phyloP scores from a whole-genome alignment of 108 stramenopile genomes.

The Cyclostephanos invisitatus region DNA sequence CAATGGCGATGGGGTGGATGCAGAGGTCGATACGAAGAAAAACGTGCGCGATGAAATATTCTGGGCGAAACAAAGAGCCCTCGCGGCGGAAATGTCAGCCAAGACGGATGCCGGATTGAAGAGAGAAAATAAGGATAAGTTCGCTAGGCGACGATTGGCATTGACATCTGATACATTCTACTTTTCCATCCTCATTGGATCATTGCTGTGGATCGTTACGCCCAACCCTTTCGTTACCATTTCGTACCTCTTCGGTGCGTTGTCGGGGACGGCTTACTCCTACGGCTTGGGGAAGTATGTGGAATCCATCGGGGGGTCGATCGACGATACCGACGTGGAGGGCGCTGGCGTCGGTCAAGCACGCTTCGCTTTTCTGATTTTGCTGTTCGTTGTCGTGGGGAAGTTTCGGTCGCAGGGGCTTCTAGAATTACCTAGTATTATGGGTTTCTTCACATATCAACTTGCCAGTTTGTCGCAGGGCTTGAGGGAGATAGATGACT shows the following conservation, averaged over 20 bases:
- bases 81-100: slow-evolving; percentile 62
- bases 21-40: slow-evolving; percentile 23
- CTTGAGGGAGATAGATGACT: slow-evolving; percentile 64
- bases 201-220: slow-evolving; percentile 58
- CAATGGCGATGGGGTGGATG: slow-evolving; percentile 10
- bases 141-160: slow-evolving; percentile 50
- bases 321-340: slow-evolving; percentile 55
- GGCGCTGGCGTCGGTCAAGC: slow-evolving; percentile 86
- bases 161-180: slow-evolving; percentile 70
- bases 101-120: slow-evolving; percentile 31
- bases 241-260: slow-evolving; percentile 77
- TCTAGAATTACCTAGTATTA: slow-evolving; percentile 70
- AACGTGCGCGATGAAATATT: slow-evolving; percentile 49
- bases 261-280: slow-evolving; percentile 75
- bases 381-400: slow-evolving; percentile 78
- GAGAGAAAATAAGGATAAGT: slow-evolving; percentile 56
- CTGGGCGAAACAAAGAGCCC: slow-evolving; percentile 70
- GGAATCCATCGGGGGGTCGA: slow-evolving; percentile 71
- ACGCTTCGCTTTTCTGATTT: slow-evolving; percentile 83
- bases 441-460: slow-evolving; percentile 90
- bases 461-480: slow-evolving; percentile 75
- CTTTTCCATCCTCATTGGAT: slow-evolving; percentile 67
- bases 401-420: slow-evolving; percentile 71
- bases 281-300: slow-evolving; percentile 88
- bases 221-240: slow-evolving; percentile 69